Percentiles rank a stretch among this genome's conserved stretches.
These are phyloP conservation scores for Cinchona pubescens DNA, from an alignment of 257 asterid genomes.

Conservation along the genomic window DNA sequence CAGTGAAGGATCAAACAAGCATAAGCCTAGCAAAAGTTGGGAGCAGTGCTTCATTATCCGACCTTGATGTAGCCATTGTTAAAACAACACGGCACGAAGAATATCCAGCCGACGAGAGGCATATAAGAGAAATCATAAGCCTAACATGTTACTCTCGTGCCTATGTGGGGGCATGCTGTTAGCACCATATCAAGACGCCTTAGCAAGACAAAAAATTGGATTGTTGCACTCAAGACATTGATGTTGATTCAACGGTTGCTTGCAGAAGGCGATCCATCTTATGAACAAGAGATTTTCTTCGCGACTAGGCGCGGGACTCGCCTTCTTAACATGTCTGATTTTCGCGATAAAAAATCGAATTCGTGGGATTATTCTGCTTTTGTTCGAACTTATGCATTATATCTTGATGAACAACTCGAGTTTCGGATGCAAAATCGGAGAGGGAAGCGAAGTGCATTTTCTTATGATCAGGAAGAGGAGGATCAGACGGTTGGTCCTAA, in stretches of 20 bases:
- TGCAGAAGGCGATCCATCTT: conserved; percentile 64
- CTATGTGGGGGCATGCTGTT: conserved; percentile 63
- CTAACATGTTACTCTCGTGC: conserved; percentile 72
- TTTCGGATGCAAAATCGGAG: conserved; percentile 62
- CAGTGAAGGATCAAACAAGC: conserved; percentile 90
- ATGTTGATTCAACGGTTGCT: conserved; percentile 84
- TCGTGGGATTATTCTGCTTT: conserved; percentile 94
- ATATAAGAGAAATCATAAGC: conserved; percentile 67
- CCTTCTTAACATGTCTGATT: conserved; percentile 85
- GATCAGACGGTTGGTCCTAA: conserved; percentile 20
- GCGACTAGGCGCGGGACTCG: conserved; percentile 88
- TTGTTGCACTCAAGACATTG: conserved; percentile 76
- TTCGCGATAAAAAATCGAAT: conserved; percentile 55
- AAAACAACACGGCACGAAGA: conserved; percentile 98
- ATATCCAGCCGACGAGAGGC: conserved; percentile 80
- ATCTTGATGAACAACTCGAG: conserved; percentile 82
- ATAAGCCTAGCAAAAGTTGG: conserved; percentile 88
- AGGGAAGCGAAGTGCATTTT: conserved; percentile 52
- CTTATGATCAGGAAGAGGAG: conserved; percentile 30
- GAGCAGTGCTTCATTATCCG: conserved; percentile 64
- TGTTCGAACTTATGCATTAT: conserved; percentile 67
- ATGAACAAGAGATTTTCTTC: conserved; percentile 85
- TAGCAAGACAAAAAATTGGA: conserved; percentile 83
- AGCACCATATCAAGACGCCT: conserved; percentile 71
- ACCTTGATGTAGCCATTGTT: conserved; percentile 88